Evolutionary conservation across 2,329 filamentous ascomycete genomes (phyloP), one percentile per base, ranked within the genome.

Genomic region (Aspergillus vadensis): DNA sequence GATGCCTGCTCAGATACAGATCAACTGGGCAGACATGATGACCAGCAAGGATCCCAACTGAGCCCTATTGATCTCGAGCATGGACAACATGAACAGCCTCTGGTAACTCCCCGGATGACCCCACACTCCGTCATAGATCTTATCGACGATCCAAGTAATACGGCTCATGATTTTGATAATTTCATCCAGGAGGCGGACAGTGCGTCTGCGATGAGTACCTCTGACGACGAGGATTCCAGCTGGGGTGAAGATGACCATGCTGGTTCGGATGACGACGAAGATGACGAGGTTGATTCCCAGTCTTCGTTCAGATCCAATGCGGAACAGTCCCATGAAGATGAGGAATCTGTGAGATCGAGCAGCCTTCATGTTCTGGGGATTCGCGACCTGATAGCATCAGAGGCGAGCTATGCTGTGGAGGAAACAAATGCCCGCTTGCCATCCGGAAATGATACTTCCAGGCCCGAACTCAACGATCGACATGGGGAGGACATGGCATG

Each of bases 31-130:
- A 41, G 56, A 21, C 8, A 25, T 19, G 17, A 23, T 58, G 41
- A 49, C 25, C 4, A 41, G 15, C 25, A 52, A 10, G 62, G 58
- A 32, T 60, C 61, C 7, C 41, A 50, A 38, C 44, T 66, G 14
- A 64, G 57, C n/a, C 64, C 67, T 2, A 63, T 66, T 30, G 60
- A 63, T 10, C 44, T 65, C 19, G 65, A 64, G 21, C 27, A 36
- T 43, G 65, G 62, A 23, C 51, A 64, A 21, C 27, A 48, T 19
- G 66, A 63, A 19, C 67, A 69, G 25, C 63, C 62, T 43, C 55
- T 66, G 41, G 66, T 62, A 25, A 69, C 68, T 12, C 67, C 67
- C 38, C 64, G 65, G 51, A 69, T 65, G 64, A 69, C 68, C 14
- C 68, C 68, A 15, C 59, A 63, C n/a, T 56, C 59, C 21, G 51